phyloP scores from a whole-genome alignment of 805 yeast species.

The Lipomyces yamanashiensis region DNA sequence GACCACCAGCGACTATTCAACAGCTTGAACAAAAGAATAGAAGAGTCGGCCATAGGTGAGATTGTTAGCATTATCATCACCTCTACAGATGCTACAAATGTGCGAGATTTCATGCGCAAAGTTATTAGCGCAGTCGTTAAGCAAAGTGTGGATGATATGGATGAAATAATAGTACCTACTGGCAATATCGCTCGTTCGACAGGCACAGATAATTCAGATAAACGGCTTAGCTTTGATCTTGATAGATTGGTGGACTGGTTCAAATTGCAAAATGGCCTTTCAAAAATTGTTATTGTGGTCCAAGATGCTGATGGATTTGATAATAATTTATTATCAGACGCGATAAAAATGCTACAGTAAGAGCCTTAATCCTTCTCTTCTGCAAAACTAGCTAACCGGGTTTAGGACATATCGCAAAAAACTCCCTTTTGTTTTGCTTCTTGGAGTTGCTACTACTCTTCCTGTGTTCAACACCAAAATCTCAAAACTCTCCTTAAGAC shows the following conservation, averaged over 20 bases:
- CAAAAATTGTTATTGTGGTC: conserved; percentile 41
- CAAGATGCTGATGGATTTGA: conserved; percentile 51
- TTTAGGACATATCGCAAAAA: conserved; percentile 40
- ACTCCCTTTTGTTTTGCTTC: conserved; percentile 45
- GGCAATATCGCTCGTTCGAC: background rate
- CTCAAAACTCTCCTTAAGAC: conserved; percentile 40
- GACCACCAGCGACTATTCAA: conserved; percentile 43
- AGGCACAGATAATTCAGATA: conserved; percentile 39
- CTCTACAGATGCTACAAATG: conserved; percentile 46
- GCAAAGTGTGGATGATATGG: conserved; percentile 12
- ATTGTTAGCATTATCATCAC: conserved; percentile 40
- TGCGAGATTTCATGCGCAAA: conserved; percentile 43
- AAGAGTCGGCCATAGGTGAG: conserved; percentile 3
- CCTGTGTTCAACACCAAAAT: conserved; percentile 46
- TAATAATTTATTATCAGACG: conserved; percentile 39
- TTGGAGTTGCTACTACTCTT: conserved; percentile 47
- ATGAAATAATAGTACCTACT: conserved; percentile 17
- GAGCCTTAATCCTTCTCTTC: background rate
- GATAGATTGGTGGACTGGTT: conserved; percentile 46
- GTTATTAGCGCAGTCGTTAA: conserved; percentile 45
- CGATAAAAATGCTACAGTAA: conserved; percentile 43
- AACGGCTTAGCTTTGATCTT: conserved; percentile 47
- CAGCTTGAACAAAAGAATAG: conserved; percentile 32
- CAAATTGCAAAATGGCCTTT: conserved; percentile 14
- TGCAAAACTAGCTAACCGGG: background rate